Conservation (phyloP, 257 asterid genomes). For the Ehretia macrophylla region DNA sequence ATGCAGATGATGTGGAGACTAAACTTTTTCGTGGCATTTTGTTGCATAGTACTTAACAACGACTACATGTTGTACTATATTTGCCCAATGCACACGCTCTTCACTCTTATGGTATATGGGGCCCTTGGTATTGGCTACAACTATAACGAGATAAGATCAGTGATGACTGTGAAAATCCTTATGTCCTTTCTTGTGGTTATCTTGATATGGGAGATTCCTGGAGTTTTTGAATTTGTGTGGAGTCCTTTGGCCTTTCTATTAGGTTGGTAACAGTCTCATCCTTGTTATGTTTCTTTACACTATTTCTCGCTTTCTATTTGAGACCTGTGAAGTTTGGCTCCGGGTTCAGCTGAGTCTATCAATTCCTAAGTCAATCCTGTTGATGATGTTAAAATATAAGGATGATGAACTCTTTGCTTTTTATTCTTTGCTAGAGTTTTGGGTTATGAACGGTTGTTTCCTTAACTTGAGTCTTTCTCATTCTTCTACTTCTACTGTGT, state of each 20-base stretch:
- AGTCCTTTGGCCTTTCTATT: constrained; percentile 65
- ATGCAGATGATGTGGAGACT: constrained; percentile 99
- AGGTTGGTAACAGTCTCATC: constrained; percentile 45
- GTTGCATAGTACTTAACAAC: constrained; percentile 84
- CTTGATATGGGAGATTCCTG: constrained; percentile 95
- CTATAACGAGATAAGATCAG: constrained; percentile 81
- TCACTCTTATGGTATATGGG: constrained; percentile 95
- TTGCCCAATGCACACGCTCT: constrained; percentile 99
- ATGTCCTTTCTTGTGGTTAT: constrained; percentile 80
- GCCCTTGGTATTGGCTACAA: constrained; percentile 94
- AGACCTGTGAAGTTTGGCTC: too few species aligned
- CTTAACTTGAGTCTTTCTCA: too few species aligned
- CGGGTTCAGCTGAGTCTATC: too few species aligned
- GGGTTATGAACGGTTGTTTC: too few species aligned
- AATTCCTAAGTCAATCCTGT: too few species aligned
- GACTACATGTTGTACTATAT: constrained; percentile 92
- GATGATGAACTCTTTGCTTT: not conserved
- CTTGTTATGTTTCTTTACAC: constrained; percentile 9
- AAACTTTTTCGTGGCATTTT: constrained; percentile 86
- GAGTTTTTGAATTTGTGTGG: constrained; percentile 83
- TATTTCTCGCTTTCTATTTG: constrained; percentile 2
- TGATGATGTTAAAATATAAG: not conserved
- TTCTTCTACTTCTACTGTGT: too few species aligned
- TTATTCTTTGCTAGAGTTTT: not conserved
- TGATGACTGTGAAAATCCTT: constrained; percentile 66